phyloP scores from a whole-genome alignment of 2,329 filamentous ascomycete genomes.

The Trichophyton rubrum region DNA sequence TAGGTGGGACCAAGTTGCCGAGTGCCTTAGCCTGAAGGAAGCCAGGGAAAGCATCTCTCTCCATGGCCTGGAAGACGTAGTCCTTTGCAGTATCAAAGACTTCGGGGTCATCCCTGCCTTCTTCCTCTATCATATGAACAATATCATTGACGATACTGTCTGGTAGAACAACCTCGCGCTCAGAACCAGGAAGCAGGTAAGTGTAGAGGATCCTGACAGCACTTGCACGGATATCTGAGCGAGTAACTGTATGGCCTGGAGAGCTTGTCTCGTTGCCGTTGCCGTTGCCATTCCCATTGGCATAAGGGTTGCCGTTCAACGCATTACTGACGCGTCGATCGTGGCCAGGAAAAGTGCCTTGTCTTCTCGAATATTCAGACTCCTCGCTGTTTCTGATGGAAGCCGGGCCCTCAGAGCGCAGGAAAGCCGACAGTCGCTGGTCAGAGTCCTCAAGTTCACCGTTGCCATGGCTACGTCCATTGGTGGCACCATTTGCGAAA shows the following conservation, averaged over 20 bases:
- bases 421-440: slow-evolving; percentile 79
- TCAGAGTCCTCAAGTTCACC: slow-evolving; percentile 66
- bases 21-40: slow-evolving; percentile 91
- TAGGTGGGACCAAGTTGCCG: slow-evolving; percentile 87
- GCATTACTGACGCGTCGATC: slow-evolving; percentile 47
- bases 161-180: slow-evolving; percentile 89
- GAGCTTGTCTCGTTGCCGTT: slow-evolving; percentile 61
- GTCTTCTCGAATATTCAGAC: slow-evolving; percentile 34
- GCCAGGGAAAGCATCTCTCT: slow-evolving; percentile 94
- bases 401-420: slow-evolving; percentile 48
- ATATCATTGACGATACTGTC: slow-evolving; percentile 77
- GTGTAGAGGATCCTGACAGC: slow-evolving; percentile 99
- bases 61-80: slow-evolving; percentile 99
- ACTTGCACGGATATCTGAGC: slow-evolving; percentile 79
- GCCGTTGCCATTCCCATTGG: slow-evolving; percentile 27
- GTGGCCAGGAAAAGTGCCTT: slow-evolving; percentile 33
- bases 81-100: slow-evolving; percentile 97
- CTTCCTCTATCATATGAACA: slow-evolving; percentile 75
- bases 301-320: slow-evolving; percentile 45
- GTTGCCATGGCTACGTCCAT: slow-evolving; percentile 29
- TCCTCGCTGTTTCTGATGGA: slow-evolving; percentile 40
- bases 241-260: slow-evolving; percentile 68
- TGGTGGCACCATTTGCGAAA: slow-evolving; percentile 31
- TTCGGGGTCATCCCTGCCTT: slow-evolving; percentile 87
- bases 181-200: slow-evolving; percentile 84